Evolutionary conservation across 2,329 filamentous ascomycete species (phyloP).

Genomic region (Endoconidiophora laricicola): DNA sequence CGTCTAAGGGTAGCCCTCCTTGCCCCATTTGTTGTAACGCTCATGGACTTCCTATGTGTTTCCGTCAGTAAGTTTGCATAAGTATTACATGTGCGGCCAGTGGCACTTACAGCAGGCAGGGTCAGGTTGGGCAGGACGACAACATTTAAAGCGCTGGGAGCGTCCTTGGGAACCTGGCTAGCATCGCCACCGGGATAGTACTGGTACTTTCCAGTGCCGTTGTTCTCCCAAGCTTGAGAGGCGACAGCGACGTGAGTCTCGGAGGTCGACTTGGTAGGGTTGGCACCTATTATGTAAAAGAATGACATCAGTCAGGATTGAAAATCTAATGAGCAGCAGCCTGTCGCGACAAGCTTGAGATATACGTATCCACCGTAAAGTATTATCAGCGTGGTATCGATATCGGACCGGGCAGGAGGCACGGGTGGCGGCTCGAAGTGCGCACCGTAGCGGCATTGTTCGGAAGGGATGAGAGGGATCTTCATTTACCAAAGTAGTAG

Average conservation of each 20-base stretch:
- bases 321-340: not conserved
- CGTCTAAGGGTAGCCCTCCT: constrained; percentile 65
- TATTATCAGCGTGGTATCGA: not conserved
- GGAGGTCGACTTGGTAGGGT: constrained; percentile 71
- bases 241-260: constrained; percentile 62
- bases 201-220: constrained; percentile 49
- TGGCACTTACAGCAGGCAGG: constrained; percentile 57
- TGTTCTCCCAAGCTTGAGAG: constrained; percentile 84
- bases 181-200: constrained; percentile 77
- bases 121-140: constrained; percentile 89
- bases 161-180: constrained; percentile 61
- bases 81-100: not conserved
- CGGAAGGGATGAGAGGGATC: not conserved
- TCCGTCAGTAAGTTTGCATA: not conserved
- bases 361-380: not conserved
- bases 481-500: constrained; percentile 60
- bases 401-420: not conserved
- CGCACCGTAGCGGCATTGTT: not conserved
- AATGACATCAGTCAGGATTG: not conserved
- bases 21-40: constrained; percentile 98
- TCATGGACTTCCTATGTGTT: constrained; percentile 64
- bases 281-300: constrained; percentile 43
- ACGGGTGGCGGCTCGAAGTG: not conserved
- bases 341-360: not conserved
- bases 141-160: constrained; percentile 86